These are phyloP conservation scores for Penicillium sp. DNA, from an alignment of 2,329 filamentous ascomycete genomes.

Conservation along the genomic window DNA sequence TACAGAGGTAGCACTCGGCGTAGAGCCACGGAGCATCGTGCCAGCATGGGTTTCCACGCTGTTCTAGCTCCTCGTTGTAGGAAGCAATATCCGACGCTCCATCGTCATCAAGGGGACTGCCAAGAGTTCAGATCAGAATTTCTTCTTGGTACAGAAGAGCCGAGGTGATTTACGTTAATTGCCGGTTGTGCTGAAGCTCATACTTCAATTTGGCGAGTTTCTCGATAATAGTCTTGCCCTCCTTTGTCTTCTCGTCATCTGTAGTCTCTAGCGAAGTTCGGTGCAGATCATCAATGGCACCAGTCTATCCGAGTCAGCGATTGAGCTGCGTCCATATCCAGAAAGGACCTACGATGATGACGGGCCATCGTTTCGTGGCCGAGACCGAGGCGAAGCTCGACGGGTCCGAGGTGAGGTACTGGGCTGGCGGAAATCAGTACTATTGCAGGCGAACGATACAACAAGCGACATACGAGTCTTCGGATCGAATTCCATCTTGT, in stretches of 20 bases:
- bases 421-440: conserved; percentile 49
- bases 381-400: conserved; percentile 84
- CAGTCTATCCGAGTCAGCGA: conserved; percentile 55
- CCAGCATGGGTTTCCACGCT: conserved; percentile 71
- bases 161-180: conserved; percentile 58
- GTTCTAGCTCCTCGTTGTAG: conserved; percentile 81
- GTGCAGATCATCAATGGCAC: conserved; percentile 92
- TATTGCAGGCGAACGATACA: neutral
- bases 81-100: conserved; percentile 66
- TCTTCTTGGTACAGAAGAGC: neutral
- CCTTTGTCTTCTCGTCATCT: conserved; percentile 57
- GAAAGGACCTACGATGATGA: conserved; percentile 68
- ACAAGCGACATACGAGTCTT: conserved; percentile 58
- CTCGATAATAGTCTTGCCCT: conserved; percentile 82
- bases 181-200: conserved; percentile 83
- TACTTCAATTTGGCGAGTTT: conserved; percentile 82
- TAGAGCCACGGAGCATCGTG: conserved; percentile 83
- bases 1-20: conserved; percentile 84
- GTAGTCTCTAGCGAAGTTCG: conserved; percentile 51
- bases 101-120: conserved; percentile 69
- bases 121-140: neutral
- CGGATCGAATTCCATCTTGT: conserved; percentile 66
- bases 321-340: neutral
- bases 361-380: conserved; percentile 81
- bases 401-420: conserved; percentile 72